Evolutionary conservation across 768 basidiomycete species (phyloP), one percentile per base, ranked within the genome.

Genomic region (Tulasnella sp.): DNA sequence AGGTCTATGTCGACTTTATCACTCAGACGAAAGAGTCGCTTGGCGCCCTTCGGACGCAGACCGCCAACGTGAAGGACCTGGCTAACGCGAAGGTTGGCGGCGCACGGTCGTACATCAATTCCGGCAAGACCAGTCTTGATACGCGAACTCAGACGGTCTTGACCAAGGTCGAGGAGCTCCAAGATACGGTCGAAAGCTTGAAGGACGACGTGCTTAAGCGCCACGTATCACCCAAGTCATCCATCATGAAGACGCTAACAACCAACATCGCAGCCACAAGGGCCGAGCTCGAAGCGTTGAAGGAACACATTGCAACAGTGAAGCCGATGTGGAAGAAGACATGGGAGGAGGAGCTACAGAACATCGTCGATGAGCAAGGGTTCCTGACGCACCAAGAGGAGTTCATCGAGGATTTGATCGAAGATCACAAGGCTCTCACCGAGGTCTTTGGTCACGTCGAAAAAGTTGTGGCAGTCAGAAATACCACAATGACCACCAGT

Each of bases 261-360:
- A 90, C 90, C 81, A 93, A 95, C 81, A 89, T 98, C 79, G 88
- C 89, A 39, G 85, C 89, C 31, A 89, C 92, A 38, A 88, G 90
- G 24, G 85, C 86, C 14, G 93, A 96, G 86, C 88, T 98, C 68
- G 89, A 91, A 81, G 92, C 90, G 83, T 87, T 99, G 79, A 90
- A 90, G 83, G 91, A 92, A 82, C 95, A 97, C 85, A 93, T 98
- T 82, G 90, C 92, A 82, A 93, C 94, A 16, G 90, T 97, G 83
- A 95, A 93, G 83, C 96, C 97, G 62, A 95, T 94, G 90, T 99
- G 97, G 97, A 94, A 97, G 88, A 96, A 97, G 89, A 98, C 96
- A 27, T 99, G 97, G 97, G 94, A 94, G 83, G 92, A 95, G 84
- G 97, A 99, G 86, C 85, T 99, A 84, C 93, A 95, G 88, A 95